phyloP scores from a whole-genome alignment of 2,329 filamentous ascomycete species.

The Waltergamsia citrina region DNA sequence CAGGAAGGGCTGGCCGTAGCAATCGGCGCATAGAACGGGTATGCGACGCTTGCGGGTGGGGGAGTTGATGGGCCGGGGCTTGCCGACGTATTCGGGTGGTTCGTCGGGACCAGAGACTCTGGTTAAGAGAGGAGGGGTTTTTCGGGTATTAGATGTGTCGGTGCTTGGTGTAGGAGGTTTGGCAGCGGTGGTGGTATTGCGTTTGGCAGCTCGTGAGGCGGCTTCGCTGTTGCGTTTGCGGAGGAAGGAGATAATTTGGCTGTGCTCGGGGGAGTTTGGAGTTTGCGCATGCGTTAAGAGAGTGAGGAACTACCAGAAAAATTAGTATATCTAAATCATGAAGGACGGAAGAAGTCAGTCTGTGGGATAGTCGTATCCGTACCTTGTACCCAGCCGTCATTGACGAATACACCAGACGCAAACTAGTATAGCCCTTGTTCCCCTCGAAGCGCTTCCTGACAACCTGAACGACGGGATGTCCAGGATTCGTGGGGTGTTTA shows the following conservation, averaged over 20 bases:
- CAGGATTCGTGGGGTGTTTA: background rate
- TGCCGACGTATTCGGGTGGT: slow-evolving; percentile 36
- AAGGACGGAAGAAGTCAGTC: background rate
- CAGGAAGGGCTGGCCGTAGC: slow-evolving; percentile 52
- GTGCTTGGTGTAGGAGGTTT: slow-evolving; percentile 6
- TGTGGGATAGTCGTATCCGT: too few relatives aligned
- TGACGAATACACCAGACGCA: slow-evolving; percentile 49
- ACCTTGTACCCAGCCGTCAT: slow-evolving; percentile 63
- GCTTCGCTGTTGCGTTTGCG: slow-evolving; percentile 11
- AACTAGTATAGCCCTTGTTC: slow-evolving; percentile 48
- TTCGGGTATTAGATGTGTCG: too few relatives aligned
- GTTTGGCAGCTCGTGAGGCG: slow-evolving; percentile 1
- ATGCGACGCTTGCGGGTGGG: slow-evolving; percentile 32
- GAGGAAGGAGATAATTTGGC: slow-evolving; percentile 30
- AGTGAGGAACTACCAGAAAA: slow-evolving; percentile 25
- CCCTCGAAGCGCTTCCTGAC: slow-evolving; percentile 53
- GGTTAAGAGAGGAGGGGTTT: slow-evolving; percentile 19
- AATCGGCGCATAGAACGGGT: slow-evolving; percentile 43
- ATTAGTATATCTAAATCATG: background rate
- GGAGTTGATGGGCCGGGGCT: slow-evolving; percentile 36
- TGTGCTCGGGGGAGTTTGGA: slow-evolving; percentile 27
- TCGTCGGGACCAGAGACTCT: slow-evolving; percentile 21
- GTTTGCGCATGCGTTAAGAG: slow-evolving; percentile 27
- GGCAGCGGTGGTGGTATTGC: slow-evolving; percentile 10
- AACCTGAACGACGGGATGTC: slow-evolving; percentile 45